phyloP scores from a whole-genome alignment of 805 yeast genomes.

The Ogataea nonfermentans region DNA sequence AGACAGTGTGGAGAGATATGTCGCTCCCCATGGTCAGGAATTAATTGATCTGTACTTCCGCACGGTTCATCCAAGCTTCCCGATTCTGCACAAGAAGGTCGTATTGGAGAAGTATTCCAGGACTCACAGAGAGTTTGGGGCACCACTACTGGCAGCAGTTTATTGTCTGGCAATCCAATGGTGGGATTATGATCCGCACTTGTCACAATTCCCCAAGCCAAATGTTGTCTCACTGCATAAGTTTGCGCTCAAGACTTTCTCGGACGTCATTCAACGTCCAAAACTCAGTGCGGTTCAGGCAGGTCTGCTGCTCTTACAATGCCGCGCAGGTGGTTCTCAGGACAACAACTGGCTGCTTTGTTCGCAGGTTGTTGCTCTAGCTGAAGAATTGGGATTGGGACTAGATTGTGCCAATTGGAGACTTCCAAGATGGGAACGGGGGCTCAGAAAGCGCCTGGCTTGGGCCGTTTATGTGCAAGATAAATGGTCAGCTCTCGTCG shows the following conservation, averaged over 20 bases:
- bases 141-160: constrained; percentile 88
- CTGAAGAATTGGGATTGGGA: constrained; percentile 90
- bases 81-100: constrained; percentile 86
- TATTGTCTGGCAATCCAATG: constrained; percentile 86
- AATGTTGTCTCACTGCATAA: constrained; percentile 67
- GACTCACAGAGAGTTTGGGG: constrained; percentile 88
- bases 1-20: constrained; percentile 78
- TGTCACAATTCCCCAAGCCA: constrained; percentile 77
- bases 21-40: constrained; percentile 90
- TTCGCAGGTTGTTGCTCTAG: constrained; percentile 80
- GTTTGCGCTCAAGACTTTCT: constrained; percentile 62
- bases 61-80: constrained; percentile 87
- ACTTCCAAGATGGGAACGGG: constrained; percentile 93
- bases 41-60: constrained; percentile 79
- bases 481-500: constrained; percentile 83
- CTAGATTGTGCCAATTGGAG: constrained; percentile 91
- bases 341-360: constrained; percentile 80
- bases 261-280: constrained; percentile 79
- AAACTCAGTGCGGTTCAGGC: constrained; percentile 91
- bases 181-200: constrained; percentile 87
- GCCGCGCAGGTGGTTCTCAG: constrained; percentile 42
- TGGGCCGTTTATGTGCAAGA: constrained; percentile 96
- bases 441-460: constrained; percentile 80
- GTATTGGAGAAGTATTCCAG: constrained; percentile 88
- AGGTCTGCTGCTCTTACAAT: constrained; percentile 74